Evolutionary conservation across 2,329 filamentous ascomycete genomes (phyloP).

Genomic region (Myotisia sp.): DNA sequence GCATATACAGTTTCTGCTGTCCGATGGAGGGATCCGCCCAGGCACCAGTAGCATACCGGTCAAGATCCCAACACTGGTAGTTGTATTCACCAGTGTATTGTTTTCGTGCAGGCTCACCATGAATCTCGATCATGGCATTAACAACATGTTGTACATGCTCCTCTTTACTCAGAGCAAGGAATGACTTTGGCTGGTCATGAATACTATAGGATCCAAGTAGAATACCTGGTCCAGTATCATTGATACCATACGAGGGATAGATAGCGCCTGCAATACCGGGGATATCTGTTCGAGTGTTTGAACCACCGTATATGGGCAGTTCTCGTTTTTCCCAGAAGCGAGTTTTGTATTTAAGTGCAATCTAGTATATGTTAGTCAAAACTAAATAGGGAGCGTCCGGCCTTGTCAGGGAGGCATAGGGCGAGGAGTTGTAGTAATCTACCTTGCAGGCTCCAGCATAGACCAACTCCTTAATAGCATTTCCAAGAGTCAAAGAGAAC

Average conservation of each 20-base stretch:
- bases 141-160: conserved; percentile 19
- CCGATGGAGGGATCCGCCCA: conserved; percentile 20
- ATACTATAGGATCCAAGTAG: conserved; percentile 21
- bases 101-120: conserved; percentile 17
- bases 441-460: conserved; percentile 16
- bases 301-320: conserved; percentile 24
- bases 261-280: conserved; percentile 21
- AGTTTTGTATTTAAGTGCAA: conserved; percentile 20
- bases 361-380: conserved; percentile 17
- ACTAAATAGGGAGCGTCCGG: background rate
- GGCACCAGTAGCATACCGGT: conserved; percentile 18
- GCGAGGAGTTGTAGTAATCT: background rate
- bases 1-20: conserved; percentile 24
- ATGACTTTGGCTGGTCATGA: conserved; percentile 21
- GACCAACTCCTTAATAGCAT: conserved; percentile 17
- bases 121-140: conserved; percentile 18
- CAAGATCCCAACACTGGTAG: conserved; percentile 22
- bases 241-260: conserved; percentile 25
- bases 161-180: conserved; percentile 17
- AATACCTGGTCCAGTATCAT: conserved; percentile 22
- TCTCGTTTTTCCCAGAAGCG: conserved; percentile 23
- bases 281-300: conserved; percentile 25
- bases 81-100: conserved; percentile 22
- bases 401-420: too few relatives aligned
- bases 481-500: conserved; percentile 20